These are phyloP conservation scores for Acrocalymma vagum DNA, from an alignment of 2,329 filamentous ascomycete genomes.

Conservation along the genomic window DNA sequence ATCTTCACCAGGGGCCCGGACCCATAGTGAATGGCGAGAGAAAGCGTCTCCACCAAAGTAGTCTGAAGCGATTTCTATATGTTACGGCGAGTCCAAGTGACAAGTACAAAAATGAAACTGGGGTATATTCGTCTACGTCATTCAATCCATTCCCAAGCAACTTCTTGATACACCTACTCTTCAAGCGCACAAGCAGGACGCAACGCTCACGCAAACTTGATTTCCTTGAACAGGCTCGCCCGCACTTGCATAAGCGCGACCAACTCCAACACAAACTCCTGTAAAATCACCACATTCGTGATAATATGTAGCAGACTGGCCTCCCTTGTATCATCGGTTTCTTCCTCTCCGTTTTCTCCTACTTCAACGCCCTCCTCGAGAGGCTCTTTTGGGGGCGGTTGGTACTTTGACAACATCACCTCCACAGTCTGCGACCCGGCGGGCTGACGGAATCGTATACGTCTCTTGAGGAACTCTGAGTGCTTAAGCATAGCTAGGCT, in stretches of 20 bases:
- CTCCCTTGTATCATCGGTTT: slow-evolving; percentile 42
- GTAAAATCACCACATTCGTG: slow-evolving; percentile 60
- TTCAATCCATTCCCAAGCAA: too few relatives aligned
- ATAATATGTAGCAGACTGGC: slow-evolving; percentile 59
- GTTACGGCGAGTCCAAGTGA: too few relatives aligned
- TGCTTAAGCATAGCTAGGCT: slow-evolving; percentile 39
- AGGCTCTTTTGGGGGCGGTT: slow-evolving; percentile 40
- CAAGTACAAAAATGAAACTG: too few relatives aligned
- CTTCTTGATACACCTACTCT: too few relatives aligned
- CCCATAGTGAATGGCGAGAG: too few relatives aligned
- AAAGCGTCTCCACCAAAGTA: too few relatives aligned
- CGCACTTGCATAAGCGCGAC: slow-evolving; percentile 58
- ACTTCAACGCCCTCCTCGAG: slow-evolving; percentile 21
- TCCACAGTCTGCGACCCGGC: slow-evolving; percentile 35
- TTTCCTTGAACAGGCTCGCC: slow-evolving; percentile 57
- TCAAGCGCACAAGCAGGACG: too few relatives aligned
- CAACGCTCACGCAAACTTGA: slow-evolving; percentile 45
- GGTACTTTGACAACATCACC: slow-evolving; percentile 45
- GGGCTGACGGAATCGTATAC: slow-evolving; percentile 42
- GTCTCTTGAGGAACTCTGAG: slow-evolving; percentile 42
- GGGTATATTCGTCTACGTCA: too few relatives aligned
- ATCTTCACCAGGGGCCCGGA: too few relatives aligned
- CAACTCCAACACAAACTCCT: slow-evolving; percentile 60
- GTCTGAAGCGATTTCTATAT: too few relatives aligned
- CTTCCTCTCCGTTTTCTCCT: slow-evolving; percentile 24